Conservation (phyloP, 345 rosid genomes). For the Camelina neglecta region DNA sequence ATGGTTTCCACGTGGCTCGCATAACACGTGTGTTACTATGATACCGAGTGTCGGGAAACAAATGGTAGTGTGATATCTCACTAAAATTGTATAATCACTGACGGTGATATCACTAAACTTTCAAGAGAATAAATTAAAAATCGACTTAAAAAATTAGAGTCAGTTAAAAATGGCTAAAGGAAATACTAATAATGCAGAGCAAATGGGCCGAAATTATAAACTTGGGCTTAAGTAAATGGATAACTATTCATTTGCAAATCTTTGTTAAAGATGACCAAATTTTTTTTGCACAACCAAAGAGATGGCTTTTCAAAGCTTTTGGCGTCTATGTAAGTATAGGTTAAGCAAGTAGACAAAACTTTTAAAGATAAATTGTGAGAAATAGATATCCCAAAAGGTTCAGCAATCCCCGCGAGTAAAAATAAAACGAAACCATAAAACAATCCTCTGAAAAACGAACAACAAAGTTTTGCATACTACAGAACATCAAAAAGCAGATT, state of each 20-base stretch:
- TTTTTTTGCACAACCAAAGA: too few relatives aligned
- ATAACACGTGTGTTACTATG: conserved; percentile 30
- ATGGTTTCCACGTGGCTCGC: conserved; percentile 33
- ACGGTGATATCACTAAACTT: neutral
- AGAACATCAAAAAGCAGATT: conserved; percentile 26
- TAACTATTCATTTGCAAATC: too few relatives aligned
- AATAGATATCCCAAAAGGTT: conserved; percentile 14
- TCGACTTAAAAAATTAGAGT: neutral
- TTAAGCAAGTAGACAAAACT: neutral
- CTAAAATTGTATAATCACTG: neutral
- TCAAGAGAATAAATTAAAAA: neutral
- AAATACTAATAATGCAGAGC: accelerated
- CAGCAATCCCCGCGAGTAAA: conserved; percentile 12
- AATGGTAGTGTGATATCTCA: neutral
- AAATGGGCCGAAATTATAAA: neutral
- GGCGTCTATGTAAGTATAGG: neutral
- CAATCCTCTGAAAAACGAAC: conserved; percentile 28
- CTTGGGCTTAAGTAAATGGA: neutral
- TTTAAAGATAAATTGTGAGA: neutral
- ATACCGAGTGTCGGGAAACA: conserved; percentile 6
- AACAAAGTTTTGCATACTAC: conserved; percentile 25
- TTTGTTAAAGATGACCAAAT: too few relatives aligned
- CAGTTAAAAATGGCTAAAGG: too few relatives aligned
- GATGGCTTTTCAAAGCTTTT: too few relatives aligned
- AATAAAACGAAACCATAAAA: conserved; percentile 5